Evolutionary conservation across 1,139 yeast genomes (phyloP), one percentile per base, ranked within the genome.

Genomic region (Candida albicans): DNA sequence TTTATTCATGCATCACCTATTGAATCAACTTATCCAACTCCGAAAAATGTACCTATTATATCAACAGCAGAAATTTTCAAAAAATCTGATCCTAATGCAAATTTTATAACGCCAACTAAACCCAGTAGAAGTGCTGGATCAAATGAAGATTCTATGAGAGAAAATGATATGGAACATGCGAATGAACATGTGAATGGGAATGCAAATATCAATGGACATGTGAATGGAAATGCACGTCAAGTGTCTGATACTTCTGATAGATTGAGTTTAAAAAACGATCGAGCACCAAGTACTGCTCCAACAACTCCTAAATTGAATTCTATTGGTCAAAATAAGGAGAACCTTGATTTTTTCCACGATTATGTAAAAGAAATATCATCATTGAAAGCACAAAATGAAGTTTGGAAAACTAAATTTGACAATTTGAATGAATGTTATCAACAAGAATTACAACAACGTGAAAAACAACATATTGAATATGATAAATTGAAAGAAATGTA

Each of bases 201-300:
- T n/a, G n/a, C n/a, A n/a, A n/a, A n/a, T n/a, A n/a, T n/a, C n/a
- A n/a, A n/a, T n/a, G n/a, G n/a, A n/a, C n/a, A n/a, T n/a, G n/a
- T n/a, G n/a, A 10, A 10, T 13, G 14, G 13, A 3, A 29, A n/a
- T 29, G 32, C 3, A 29, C 32, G 32, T 29, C 31, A 37, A 37
- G 35, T 37, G 2, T 37, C 40, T 10, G 35, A 37, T 37, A 13
- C 18, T 22, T 37, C 39, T 5, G 39, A 37, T 13, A 13, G 30
- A 13, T 37, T 37, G 7, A 37, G 39, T 30, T 22, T 37, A 14
- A 28, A 37, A 8, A 22, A 13, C 7, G 34, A 13, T 13, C 10
- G 12, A 32, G 25, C 10, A 3, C 25, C 34, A 9, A 32, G 34
- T 10, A 32, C 34, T 9, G 34, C 34, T 3, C 34, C 34, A 32